These are phyloP conservation scores for Lactarius psammicola DNA, from an alignment of 768 basidiomycete genomes.

Conservation along the genomic window DNA sequence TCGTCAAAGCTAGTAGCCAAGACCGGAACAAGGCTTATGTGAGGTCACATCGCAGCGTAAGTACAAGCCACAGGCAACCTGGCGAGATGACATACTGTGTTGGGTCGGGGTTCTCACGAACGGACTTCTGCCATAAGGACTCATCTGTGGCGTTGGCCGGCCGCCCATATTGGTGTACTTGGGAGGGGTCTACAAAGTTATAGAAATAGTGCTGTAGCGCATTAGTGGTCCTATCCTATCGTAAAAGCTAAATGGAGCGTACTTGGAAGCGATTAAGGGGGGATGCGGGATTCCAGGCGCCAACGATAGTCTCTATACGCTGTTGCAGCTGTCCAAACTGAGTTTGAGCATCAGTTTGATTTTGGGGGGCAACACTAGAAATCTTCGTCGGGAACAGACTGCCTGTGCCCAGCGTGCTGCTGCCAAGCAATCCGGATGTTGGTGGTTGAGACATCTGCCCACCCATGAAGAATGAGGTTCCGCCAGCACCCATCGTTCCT, in stretches of 20 bases:
- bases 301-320: constrained; percentile 60
- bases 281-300: constrained; percentile 69
- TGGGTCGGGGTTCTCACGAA: constrained; percentile 78
- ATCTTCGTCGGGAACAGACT: constrained; percentile 31
- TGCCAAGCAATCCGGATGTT: constrained; percentile 29
- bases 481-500: constrained; percentile 3
- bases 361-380: constrained; percentile 40
- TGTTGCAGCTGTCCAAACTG: constrained; percentile 55
- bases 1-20: constrained; percentile 82
- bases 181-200: constrained; percentile 71
- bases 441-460: constrained; percentile 23
- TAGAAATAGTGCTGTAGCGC: constrained; percentile 73
- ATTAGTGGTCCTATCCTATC: neutral
- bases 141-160: constrained; percentile 73
- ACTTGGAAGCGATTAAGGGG: constrained; percentile 82
- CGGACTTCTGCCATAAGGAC: constrained; percentile 72
- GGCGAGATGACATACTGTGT: constrained; percentile 51
- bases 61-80: constrained; percentile 14
- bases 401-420: constrained; percentile 24
- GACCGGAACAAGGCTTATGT: constrained; percentile 67
- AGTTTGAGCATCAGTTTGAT: constrained; percentile 58
- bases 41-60: constrained; percentile 6
- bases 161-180: constrained; percentile 64
- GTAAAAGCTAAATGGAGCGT: constrained; percentile 26
- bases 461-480: constrained; percentile 6